phyloP scores from a whole-genome alignment of 169 alveolate species.

The Eimeria tenella region DNA sequence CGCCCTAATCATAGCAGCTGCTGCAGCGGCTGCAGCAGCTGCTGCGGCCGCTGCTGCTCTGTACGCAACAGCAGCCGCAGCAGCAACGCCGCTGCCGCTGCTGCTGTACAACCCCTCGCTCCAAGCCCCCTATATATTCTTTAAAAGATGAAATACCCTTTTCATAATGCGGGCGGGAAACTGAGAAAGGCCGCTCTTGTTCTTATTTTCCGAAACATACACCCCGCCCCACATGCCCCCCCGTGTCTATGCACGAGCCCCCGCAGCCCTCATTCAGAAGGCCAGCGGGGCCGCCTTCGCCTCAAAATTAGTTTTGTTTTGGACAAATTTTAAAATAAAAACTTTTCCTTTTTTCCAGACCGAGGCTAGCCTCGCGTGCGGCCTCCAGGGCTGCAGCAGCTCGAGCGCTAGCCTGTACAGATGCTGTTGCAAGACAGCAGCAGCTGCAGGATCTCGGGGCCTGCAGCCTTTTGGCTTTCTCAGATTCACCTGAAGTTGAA shows the following conservation, averaged over 20 bases:
- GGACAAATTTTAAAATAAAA: background rate
- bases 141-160: background rate
- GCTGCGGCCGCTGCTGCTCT: conserved; percentile 68
- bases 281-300: conserved; percentile 39
- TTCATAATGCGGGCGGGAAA: background rate
- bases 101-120: conserved; percentile 28
- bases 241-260: conserved; percentile 32
- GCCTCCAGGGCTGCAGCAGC: background rate
- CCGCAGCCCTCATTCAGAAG: conserved; percentile 34
- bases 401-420: background rate
- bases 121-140: background rate
- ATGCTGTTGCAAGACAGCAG: background rate
- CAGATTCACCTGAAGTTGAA: too few species aligned
- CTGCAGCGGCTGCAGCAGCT: conserved; percentile 68
- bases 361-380: background rate
- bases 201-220: background rate
- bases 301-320: background rate
- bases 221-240: conserved; percentile 69
- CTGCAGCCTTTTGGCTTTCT: too few species aligned
- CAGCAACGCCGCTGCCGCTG: conserved; percentile 1
- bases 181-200: conserved; percentile 4
- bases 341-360: background rate
- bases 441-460: background rate
- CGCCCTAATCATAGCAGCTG: conserved; percentile 34
- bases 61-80: conserved; percentile 39